Evolutionary conservation across 495 filamentous ascomycete species (phyloP).

Genomic region (Hyaloscypha bicolor): DNA sequence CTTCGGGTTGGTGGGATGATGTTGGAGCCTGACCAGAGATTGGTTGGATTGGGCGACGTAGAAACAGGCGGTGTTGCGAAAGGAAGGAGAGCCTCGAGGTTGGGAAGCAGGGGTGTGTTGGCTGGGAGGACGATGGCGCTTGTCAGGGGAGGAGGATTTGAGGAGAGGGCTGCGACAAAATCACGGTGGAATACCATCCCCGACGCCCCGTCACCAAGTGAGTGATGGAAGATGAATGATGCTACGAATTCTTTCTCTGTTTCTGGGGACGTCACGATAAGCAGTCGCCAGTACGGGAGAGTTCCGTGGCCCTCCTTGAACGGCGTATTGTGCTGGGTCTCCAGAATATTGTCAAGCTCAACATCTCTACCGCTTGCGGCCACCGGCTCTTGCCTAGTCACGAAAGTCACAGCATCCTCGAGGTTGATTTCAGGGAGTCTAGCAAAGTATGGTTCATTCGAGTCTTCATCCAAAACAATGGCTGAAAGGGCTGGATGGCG

Average conservation of each 20-base stretch:
- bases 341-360: slow-evolving; percentile 26
- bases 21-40: slow-evolving; percentile 10
- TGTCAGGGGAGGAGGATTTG: background rate
- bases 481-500: slow-evolving; percentile 23
- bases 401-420: slow-evolving; percentile 17
- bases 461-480: slow-evolving; percentile 22
- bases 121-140: slow-evolving; percentile 6
- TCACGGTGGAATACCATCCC: slow-evolving; percentile 27
- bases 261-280: slow-evolving; percentile 11
- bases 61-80: background rate
- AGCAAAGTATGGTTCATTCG: slow-evolving; percentile 21
- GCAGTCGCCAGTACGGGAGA: slow-evolving; percentile 28
- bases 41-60: background rate
- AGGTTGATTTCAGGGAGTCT: slow-evolving; percentile 25
- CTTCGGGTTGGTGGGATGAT: background rate
- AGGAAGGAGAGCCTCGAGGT: slow-evolving; percentile 18
- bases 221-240: slow-evolving; percentile 29
- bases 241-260: slow-evolving; percentile 14
- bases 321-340: slow-evolving; percentile 22
- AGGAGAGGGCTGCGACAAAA: slow-evolving; percentile 17
- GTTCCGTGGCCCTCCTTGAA: slow-evolving; percentile 23
- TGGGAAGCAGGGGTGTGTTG: slow-evolving; percentile 5
- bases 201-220: slow-evolving; percentile 26
- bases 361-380: slow-evolving; percentile 12
- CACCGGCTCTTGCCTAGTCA: background rate